Conservation (phyloP, 2,329 filamentous ascomycete genomes). For the Blastomyces gilchristii region DNA sequence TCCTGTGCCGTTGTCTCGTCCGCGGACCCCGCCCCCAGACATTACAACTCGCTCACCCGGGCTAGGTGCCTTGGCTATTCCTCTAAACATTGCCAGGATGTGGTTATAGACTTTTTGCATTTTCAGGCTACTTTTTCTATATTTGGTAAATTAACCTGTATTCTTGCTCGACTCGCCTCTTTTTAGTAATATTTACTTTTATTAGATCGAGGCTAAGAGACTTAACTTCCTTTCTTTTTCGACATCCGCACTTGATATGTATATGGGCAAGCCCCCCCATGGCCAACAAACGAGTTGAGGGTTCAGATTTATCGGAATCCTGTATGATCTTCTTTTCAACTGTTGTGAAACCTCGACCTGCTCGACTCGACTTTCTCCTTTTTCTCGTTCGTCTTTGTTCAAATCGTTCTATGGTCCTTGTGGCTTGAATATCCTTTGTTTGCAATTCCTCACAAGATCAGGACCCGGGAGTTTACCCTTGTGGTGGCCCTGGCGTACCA, state of each 20-base stretch:
- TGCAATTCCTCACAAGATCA: background rate
- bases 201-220: background rate
- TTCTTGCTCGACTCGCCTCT: background rate
- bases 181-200: conserved; percentile 2
- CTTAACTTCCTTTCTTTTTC: background rate
- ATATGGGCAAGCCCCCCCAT: background rate
- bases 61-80: background rate
- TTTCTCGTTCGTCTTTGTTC: background rate
- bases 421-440: conserved; percentile 1
- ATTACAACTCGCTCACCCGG: background rate
- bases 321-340: background rate
- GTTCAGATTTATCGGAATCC: background rate
- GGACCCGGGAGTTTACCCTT: background rate
- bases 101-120: background rate
- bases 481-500: background rate
- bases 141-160: background rate
- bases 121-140: background rate
- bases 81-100: background rate
- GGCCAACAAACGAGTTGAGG: background rate
- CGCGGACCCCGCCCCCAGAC: background rate
- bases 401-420: conserved; percentile 1
- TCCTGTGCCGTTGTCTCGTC: background rate
- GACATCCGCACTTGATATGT: background rate
- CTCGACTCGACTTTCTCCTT: background rate
- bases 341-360: background rate